Base-by-base conservation (phyloP, 2,329 filamentous ascomycete species). In the Harringtonia aguacate region DNA sequence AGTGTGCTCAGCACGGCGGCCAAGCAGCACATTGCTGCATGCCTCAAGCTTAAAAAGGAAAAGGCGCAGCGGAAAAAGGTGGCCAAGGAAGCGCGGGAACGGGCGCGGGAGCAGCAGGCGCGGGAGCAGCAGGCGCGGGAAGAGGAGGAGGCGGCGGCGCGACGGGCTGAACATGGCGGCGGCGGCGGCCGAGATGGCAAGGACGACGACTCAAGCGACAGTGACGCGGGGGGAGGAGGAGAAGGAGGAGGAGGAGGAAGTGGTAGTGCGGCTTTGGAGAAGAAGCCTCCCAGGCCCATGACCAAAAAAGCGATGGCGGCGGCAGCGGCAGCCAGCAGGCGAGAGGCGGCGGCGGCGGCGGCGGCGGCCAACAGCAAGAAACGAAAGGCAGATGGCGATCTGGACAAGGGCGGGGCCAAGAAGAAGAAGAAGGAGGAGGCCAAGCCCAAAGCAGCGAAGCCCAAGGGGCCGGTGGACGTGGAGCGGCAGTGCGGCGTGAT, bases 371-470 rank as follows among this genome's bases (percentile, higher is more conserved):
- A 42, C 6, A 44, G 36, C 39, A 89, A 88, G 69, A 88, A 88
- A 64, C 72, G 83, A 46, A 88, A 87, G 63, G 81, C 83, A 8
- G 82, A 86, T 44, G 74, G 68, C 8, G 81, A 89, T 53, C 74
- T 77, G n/a, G 84, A 87, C 43, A 92, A 92, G 65, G 84, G 77
- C 63, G 84, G 77, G 15, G 83, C 84, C 1, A 92, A 90, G 63
- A 94, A 94, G 70, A 95, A 94, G 70, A 94, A 94, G 70, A 94
- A 94, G 66, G 87, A 95, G 50, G 87, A 94, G 57, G 81, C 82
- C 1, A 94, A 94, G 60, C 72, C 81, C 18, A 94, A 94, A 63
- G 72, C 76, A 1, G 75, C 86, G 0, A 95, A 95, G 56, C 83
- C 85, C 0, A 94, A 94, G 69, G 87, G 87, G 0, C 89, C 89